phyloP scores from a whole-genome alignment of 805 yeast genomes.

The Barnettozyma sucrosica region DNA sequence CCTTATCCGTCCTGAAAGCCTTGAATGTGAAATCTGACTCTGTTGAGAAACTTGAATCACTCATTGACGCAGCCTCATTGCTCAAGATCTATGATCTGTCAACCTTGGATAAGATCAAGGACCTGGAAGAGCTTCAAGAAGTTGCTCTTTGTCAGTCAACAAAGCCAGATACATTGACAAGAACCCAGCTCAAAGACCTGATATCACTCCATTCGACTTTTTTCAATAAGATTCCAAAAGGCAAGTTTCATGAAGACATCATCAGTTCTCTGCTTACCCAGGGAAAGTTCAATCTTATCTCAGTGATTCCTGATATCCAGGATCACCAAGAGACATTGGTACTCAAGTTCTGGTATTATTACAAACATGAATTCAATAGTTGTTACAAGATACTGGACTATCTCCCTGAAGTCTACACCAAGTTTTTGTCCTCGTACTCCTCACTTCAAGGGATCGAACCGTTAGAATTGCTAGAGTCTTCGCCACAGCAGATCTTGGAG shows the following conservation, averaged over 20 bases:
- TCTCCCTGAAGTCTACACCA: constrained; percentile 4
- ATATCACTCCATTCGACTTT: neutral
- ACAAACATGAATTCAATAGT: constrained; percentile 8
- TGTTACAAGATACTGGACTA: constrained; percentile 9
- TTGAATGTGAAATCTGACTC: neutral
- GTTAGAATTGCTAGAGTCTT: neutral
- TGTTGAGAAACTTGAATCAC: neutral
- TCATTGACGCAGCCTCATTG: neutral
- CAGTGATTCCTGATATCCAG: neutral
- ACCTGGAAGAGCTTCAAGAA: neutral
- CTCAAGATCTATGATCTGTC: constrained; percentile 2
- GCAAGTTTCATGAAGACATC: neutral
- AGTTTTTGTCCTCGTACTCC: constrained; percentile 2
- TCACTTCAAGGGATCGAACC: constrained; percentile 5
- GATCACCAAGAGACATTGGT: neutral
- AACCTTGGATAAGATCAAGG: neutral
- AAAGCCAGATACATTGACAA: neutral
- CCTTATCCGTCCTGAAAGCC: neutral
- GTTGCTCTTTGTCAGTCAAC: neutral
- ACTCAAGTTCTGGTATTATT: constrained; percentile 6
- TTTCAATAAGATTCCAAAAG: neutral
- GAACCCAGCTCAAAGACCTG: neutral
- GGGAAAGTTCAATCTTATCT: neutral
- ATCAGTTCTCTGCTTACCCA: neutral
- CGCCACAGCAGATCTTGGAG: constrained; percentile 4